Conservation (phyloP, 176 grass and related monocot species). For the Metroxylon sagu region DNA sequence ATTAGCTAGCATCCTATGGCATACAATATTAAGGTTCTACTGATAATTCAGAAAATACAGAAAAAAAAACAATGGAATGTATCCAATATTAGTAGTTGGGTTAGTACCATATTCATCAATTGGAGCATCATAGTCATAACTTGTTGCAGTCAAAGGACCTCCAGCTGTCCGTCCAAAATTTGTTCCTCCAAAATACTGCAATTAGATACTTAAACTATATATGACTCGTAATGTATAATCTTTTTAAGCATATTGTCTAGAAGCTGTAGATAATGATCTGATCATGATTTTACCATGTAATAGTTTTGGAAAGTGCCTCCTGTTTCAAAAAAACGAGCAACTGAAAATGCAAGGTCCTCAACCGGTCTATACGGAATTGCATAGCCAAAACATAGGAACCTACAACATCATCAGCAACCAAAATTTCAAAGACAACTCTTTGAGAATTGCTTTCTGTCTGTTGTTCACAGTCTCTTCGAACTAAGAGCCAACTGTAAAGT, state of each 20-base stretch:
- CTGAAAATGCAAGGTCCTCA: constrained; percentile 72
- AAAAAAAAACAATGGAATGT: constrained; percentile 6
- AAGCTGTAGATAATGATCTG: neutral
- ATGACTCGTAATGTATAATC: no score
- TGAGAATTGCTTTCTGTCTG: no score
- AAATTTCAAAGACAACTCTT: no score
- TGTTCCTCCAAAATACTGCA: constrained; percentile 90
- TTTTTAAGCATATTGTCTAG: neutral
- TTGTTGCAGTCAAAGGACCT: constrained; percentile 81
- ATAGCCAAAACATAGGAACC: constrained; percentile 73
- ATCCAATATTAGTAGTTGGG: no score
- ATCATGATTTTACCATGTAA: constrained; percentile 59
- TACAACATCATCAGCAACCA: neutral
- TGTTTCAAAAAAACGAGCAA: constrained; percentile 82
- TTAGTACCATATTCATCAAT: constrained; percentile 81
- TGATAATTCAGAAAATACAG: no score
- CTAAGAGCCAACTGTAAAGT: constrained; percentile 2
- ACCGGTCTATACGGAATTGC: constrained; percentile 74
- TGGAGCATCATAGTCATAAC: constrained; percentile 91
- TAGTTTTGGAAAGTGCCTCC: constrained; percentile 93
- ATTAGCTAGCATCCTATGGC: no score
- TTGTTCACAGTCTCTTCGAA: no score
- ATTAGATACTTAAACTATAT: no score
- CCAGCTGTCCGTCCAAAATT: constrained; percentile 87
- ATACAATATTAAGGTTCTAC: no score